phyloP scores from a whole-genome alignment of 2,329 filamentous ascomycete genomes.

The Arthrobotrys musiformis region DNA sequence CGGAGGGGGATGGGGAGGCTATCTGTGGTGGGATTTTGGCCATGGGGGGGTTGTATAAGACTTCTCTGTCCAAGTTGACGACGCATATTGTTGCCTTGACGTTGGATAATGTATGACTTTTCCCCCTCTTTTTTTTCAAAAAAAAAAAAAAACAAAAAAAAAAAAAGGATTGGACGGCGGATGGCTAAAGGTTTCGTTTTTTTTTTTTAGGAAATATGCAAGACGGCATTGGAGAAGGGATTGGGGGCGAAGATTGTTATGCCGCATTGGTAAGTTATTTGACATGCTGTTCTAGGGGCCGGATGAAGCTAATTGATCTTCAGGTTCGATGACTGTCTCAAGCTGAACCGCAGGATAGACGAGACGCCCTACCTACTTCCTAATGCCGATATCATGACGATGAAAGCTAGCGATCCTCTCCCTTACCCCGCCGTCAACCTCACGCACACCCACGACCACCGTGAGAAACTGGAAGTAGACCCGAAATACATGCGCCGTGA shows the following conservation, averaged over 20 bases:
- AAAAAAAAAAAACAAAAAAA: no score
- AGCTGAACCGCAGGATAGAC: slow-evolving; percentile 88
- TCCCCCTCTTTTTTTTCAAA: no score
- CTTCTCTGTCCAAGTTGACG: slow-evolving; percentile 76
- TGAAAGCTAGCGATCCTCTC: slow-evolving; percentile 73
- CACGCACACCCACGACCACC: slow-evolving; percentile 62
- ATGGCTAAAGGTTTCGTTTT: neutral
- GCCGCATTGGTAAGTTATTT: slow-evolving; percentile 79
- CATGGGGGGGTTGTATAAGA: slow-evolving; percentile 83
- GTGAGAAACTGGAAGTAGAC: slow-evolving; percentile 57
- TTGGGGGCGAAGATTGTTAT: slow-evolving; percentile 84
- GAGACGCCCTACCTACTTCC: slow-evolving; percentile 87
- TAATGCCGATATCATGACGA: slow-evolving; percentile 81
- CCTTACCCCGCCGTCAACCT: slow-evolving; percentile 65
- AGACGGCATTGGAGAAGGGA: slow-evolving; percentile 72
- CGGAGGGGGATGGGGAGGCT: slow-evolving; percentile 85
- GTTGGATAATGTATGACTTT: slow-evolving; percentile 69
- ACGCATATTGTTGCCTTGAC: slow-evolving; percentile 90
- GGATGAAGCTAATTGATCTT: slow-evolving; percentile 57
- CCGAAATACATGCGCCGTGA: slow-evolving; percentile 66
- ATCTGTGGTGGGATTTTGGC: slow-evolving; percentile 90
- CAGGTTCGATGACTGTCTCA: slow-evolving; percentile 97
- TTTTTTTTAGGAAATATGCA: slow-evolving; percentile 64
- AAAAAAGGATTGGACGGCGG: no score
- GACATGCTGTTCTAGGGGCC: neutral